Evolutionary conservation across 331 rosid genomes (phyloP).

Genomic region (Quercus lobata): DNA sequence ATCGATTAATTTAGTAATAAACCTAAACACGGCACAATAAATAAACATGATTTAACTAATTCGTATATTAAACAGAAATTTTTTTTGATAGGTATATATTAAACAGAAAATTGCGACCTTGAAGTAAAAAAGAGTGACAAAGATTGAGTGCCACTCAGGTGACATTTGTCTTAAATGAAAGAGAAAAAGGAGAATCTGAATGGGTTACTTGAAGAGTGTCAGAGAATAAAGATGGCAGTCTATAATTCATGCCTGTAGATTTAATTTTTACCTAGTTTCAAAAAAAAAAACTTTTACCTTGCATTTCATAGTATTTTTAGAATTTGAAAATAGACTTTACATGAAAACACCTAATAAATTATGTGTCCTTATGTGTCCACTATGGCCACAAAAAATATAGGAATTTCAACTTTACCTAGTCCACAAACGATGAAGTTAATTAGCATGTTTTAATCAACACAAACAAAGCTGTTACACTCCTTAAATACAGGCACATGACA

Average conservation of each 20-base stretch:
- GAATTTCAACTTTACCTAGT: background rate
- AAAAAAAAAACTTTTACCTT: background rate
- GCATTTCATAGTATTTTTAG: background rate
- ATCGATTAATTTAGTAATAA: background rate
- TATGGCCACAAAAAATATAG: background rate
- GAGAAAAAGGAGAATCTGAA: too few species aligned
- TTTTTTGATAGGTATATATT: background rate
- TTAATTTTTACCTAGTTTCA: background rate
- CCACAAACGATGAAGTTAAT: background rate
- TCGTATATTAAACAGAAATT: background rate
- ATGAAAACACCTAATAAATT: background rate
- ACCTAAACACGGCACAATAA: background rate
- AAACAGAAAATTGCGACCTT: background rate
- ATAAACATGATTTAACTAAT: background rate
- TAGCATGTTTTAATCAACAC: background rate
- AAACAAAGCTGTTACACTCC: too few species aligned
- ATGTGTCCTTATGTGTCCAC: background rate
- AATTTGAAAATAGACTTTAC: background rate
- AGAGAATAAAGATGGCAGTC: too few species aligned
- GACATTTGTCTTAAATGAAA: too few species aligned
- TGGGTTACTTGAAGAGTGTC: too few species aligned
- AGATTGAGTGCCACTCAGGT: background rate
- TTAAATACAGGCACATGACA: too few species aligned
- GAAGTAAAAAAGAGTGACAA: background rate
- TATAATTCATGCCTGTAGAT: too few species aligned